Conservation (phyloP, 352 stramenopile genomes). For the Phytophthora sp. region DNA sequence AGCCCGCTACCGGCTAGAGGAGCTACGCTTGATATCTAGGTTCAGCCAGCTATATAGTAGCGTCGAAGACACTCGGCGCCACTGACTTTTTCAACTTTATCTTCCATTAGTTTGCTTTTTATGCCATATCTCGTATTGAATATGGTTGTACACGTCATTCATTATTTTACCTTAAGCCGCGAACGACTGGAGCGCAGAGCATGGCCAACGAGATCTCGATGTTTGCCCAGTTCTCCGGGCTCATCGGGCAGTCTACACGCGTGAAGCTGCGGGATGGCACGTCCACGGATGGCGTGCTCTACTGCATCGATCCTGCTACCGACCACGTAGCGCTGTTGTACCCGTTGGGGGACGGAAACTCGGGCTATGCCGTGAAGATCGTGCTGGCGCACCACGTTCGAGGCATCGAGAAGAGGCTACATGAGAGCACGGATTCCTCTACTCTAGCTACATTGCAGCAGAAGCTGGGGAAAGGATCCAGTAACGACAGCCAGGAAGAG, state of each 20-base stretch:
- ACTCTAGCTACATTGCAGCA: conserved; percentile 28
- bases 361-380: conserved; percentile 40
- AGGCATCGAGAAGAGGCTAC: conserved; percentile 11
- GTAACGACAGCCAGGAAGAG: neutral
- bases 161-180: neutral
- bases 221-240: conserved; percentile 33
- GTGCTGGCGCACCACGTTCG: conserved; percentile 41
- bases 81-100: conserved; percentile 33
- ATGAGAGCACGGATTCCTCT: conserved; percentile 18
- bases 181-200: conserved; percentile 24
- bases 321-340: conserved; percentile 55
- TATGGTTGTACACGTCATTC: conserved; percentile 34
- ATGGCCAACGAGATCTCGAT: conserved; percentile 30
- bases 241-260: conserved; percentile 46
- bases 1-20: conserved; percentile 42
- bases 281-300: conserved; percentile 48
- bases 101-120: conserved; percentile 45
- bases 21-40: conserved; percentile 26
- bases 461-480: conserved; percentile 3
- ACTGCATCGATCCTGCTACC: conserved; percentile 63
- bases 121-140: conserved; percentile 33
- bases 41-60: conserved; percentile 22
- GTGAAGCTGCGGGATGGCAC: conserved; percentile 49
- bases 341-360: neutral
- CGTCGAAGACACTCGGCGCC: conserved; percentile 8